A percentile compares a stretch with the other conserved stretches of the same genome.
Evolutionary conservation across 148 eudicot species (phyloP).

Genomic region (Dysphania ambrosioides): DNA sequence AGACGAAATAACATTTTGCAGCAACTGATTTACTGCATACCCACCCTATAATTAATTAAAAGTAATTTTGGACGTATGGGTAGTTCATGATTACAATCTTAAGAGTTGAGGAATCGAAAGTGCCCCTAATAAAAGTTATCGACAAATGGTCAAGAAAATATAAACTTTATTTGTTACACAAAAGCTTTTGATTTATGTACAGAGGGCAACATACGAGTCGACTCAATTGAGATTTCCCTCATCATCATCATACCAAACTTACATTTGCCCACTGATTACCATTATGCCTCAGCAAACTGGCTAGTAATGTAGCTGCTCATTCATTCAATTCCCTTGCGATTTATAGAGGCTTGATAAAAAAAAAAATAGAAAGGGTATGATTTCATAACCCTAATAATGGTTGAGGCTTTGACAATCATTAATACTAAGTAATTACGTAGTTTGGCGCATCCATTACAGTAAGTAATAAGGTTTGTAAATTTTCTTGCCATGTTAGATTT

Average conservation of each 20-base stretch:
- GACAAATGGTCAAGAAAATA: slow-evolving; percentile 37
- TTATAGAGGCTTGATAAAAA: too few species aligned
- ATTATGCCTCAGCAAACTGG: slow-evolving; percentile 34
- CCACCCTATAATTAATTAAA: slow-evolving; percentile 4
- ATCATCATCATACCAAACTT: slow-evolving; percentile 22
- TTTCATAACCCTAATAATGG: too few species aligned
- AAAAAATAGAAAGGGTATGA: too few species aligned
- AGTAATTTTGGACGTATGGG: background rate
- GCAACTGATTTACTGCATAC: background rate
- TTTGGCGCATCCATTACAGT: too few species aligned
- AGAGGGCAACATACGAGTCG: slow-evolving; percentile 37
- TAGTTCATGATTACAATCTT: slow-evolving; percentile 25
- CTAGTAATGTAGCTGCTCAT: slow-evolving; percentile 23
- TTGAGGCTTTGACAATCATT: too few species aligned
- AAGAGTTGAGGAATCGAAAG: slow-evolving; percentile 12
- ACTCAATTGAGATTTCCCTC: slow-evolving; percentile 44
- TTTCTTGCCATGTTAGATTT: too few species aligned
- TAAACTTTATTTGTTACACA: slow-evolving; percentile 4
- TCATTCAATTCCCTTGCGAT: slow-evolving; percentile 25
- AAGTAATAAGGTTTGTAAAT: too few species aligned
- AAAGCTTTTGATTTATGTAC: slow-evolving; percentile 28
- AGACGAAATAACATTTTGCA: background rate
- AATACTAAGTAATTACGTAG: too few species aligned
- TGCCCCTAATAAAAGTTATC: slow-evolving; percentile 31
- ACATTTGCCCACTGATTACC: slow-evolving; percentile 30